A percentile compares a stretch with the other conserved stretches of the same genome.
These are phyloP conservation scores for Fermentozyma sake DNA, from an alignment of 1,139 yeast species.

Conservation along the genomic window DNA sequence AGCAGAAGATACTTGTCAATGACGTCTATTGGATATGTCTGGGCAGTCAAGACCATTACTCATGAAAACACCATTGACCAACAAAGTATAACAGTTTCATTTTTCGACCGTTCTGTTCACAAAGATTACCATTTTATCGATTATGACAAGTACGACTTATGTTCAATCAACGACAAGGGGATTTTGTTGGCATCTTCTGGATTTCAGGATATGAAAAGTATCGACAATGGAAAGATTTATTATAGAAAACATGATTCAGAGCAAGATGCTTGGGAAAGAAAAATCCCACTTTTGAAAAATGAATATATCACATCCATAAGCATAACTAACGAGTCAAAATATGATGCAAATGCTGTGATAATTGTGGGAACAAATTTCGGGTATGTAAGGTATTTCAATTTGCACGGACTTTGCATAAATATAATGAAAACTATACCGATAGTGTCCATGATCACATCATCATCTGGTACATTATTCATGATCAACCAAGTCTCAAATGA, in stretches of 20 bases:
- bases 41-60: conserved; percentile 64
- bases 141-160: conserved; percentile 63
- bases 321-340: conserved; percentile 21
- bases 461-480: conserved; percentile 27
- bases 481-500: conserved; percentile 27
- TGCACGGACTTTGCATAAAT: conserved; percentile 38
- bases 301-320: conserved; percentile 40
- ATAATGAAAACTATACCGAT: conserved; percentile 38
- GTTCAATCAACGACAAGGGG: conserved; percentile 67
- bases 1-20: conserved; percentile 74
- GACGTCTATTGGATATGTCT: conserved; percentile 77
- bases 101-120: conserved; percentile 76
- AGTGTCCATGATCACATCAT: conserved; percentile 34
- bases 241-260: conserved; percentile 44
- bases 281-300: conserved; percentile 28
- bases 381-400: conserved; percentile 36
- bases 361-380: conserved; percentile 42
- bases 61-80: conserved; percentile 19
- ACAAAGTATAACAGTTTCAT: conserved; percentile 76
- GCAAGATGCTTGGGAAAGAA: conserved; percentile 42
- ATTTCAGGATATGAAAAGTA: conserved; percentile 13
- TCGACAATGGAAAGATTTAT: conserved; percentile 29
- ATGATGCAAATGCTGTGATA: conserved; percentile 28
- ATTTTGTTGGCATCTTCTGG: conserved; percentile 55
- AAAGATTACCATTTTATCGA: conserved; percentile 88